These are phyloP conservation scores for Pichia gijzeniarum DNA, from an alignment of 805 yeast species.

Conservation along the genomic window DNA sequence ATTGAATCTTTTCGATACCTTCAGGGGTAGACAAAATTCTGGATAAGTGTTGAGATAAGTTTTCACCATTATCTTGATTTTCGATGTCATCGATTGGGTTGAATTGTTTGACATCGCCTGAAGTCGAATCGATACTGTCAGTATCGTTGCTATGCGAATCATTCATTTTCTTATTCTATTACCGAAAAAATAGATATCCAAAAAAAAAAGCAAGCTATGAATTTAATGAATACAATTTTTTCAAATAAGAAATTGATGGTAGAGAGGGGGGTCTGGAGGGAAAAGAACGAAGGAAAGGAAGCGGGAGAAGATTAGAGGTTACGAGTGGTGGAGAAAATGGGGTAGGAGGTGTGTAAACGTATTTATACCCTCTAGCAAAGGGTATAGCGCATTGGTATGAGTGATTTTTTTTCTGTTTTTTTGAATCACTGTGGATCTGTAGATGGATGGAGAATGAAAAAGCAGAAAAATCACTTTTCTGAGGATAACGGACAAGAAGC, in stretches of 20 bases:
- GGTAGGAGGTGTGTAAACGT: no score
- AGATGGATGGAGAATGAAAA: no score
- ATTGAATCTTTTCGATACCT: slow-evolving; percentile 34
- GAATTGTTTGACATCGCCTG: slow-evolving; percentile 22
- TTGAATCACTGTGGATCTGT: no score
- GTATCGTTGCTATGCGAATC: slow-evolving; percentile 13
- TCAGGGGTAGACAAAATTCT: slow-evolving; percentile 22
- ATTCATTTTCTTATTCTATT: slow-evolving; percentile 1
- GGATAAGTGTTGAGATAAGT: slow-evolving; percentile 24
- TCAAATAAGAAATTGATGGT: background rate
- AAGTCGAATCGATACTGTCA: slow-evolving; percentile 22
- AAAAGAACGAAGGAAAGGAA: background rate
- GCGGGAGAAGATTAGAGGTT: background rate
- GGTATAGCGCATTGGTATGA: no score
- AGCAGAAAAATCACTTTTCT: no score
- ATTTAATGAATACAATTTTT: background rate
- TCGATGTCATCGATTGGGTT: slow-evolving; percentile 23
- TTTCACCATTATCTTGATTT: slow-evolving; percentile 21
- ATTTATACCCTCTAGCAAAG: no score
- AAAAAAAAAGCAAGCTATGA: background rate
- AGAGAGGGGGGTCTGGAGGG: background rate
- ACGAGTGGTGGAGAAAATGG: no score
- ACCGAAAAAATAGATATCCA: background rate
- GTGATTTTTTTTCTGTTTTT: no score
- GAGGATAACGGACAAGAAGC: no score